Percentiles rank a stretch among this genome's conserved stretches.
Conservation (phyloP, 257 asterid species). For the Eustoma russellianum region DNA sequence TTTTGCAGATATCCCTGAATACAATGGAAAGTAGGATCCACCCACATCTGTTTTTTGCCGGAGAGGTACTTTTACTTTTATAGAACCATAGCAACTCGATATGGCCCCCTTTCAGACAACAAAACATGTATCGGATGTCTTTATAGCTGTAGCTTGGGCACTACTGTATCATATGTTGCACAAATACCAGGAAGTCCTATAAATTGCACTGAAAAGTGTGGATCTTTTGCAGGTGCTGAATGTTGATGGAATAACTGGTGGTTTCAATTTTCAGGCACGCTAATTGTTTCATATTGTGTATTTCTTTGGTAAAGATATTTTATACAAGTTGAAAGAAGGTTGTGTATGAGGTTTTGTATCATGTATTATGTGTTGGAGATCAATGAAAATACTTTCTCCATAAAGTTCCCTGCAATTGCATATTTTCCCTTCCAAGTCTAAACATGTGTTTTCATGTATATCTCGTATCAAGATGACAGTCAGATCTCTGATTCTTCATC, state of each 20-base stretch:
- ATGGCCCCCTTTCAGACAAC: too few species aligned
- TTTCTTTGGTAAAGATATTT: too few species aligned
- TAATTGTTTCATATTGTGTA: too few species aligned
- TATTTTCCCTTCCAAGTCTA: not conserved
- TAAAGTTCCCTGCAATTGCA: not conserved
- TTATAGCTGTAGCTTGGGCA: not conserved
- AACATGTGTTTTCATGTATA: not conserved
- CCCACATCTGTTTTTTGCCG: conserved; percentile 67
- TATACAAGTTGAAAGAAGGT: too few species aligned
- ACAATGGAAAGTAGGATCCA: conserved; percentile 79
- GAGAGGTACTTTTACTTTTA: conserved; percentile 48
- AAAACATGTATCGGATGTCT: too few species aligned
- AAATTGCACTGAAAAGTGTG: not conserved
- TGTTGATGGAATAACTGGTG: conserved; percentile 86
- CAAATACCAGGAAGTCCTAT: too few species aligned
- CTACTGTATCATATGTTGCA: not conserved
- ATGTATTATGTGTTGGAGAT: too few species aligned
- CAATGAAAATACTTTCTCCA: too few species aligned
- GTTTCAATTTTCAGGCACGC: conserved; percentile 89
- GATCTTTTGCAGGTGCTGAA: conserved; percentile 54
- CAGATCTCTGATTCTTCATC: not conserved
- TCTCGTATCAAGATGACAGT: too few species aligned
- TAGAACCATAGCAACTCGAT: too few species aligned
- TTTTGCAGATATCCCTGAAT: conserved; percentile 52
- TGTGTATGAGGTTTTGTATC: too few species aligned